Evolutionary conservation across 2,329 filamentous ascomycete genomes (phyloP), one percentile per base, ranked within the genome.

Genomic region (Xylaria arbuscula): DNA sequence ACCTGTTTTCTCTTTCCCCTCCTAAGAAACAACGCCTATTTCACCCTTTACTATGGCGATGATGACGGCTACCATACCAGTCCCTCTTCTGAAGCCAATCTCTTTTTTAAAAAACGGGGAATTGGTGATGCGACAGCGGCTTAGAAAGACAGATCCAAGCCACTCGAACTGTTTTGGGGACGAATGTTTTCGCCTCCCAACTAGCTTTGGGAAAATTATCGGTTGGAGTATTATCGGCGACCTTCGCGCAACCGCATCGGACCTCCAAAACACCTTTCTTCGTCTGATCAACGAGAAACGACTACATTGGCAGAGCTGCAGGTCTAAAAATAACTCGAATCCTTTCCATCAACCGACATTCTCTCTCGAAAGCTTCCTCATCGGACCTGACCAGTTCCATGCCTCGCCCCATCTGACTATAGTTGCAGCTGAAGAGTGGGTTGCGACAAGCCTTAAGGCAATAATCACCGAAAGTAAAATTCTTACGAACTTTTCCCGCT

Each of bases 261-360:
- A 17, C 24, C 48, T 51, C 5, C 10, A 34, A 13, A 17, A 28
- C 17, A 17, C 22, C 5, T 17, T 51, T 32, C 24, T 17, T 32
- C 24, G 24, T 17, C 48, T 34, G 24, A 15, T 51, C 24, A 51
- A 51, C 48, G 24, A 51, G 24, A 51, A 51, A 51, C 48, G 48
- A 17, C 24, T 13, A 8, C 2, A 51, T 17, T 50, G 9, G 4
- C 28, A 28, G 28, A 5, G 2, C 28, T 28, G 5, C 28, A 22
- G 47, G 11, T 19, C 47, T 15, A 48, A 48, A 7, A 28, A 22
- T n/a, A 13, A 51, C 2, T 51, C 13, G n/a, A 53, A 13, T 13
- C 50, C 28, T 17, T 34, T 53, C 28, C 11, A 6, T 17, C 10
- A 1, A 17, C 9, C 24, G 13, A 13, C 7, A 1, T 53, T 17